Evolutionary conservation across 768 basidiomycete species (phyloP).

Genomic region (Kwoniella europaea): DNA sequence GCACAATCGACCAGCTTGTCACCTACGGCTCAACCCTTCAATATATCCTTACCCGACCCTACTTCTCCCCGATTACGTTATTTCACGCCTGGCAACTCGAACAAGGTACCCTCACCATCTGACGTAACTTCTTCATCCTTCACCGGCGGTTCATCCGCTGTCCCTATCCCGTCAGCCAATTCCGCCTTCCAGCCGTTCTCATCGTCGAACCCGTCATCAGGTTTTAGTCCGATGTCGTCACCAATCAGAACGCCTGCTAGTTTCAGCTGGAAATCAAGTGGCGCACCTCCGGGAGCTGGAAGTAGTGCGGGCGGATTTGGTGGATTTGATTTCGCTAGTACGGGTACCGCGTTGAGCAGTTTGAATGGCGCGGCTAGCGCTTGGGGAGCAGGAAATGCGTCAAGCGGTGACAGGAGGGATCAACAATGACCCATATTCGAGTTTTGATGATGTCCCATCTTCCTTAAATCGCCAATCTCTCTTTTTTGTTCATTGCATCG

Average conservation of each 20-base stretch:
- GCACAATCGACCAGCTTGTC: conserved; percentile 37
- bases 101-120: conserved; percentile 16
- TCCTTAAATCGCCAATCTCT: too few species aligned
- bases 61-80: conserved; percentile 39
- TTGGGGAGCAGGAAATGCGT: conserved; percentile 25
- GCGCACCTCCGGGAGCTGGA: conserved; percentile 8
- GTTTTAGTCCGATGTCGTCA: conserved; percentile 31
- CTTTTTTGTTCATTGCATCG: too few species aligned
- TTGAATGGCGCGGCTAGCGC: conserved; percentile 42
- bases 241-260: conserved; percentile 42
- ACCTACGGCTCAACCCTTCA: conserved; percentile 52
- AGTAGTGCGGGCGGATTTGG: conserved; percentile 15
- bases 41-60: conserved; percentile 26
- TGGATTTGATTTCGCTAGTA: conserved; percentile 25
- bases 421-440: neutral
- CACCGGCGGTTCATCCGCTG: neutral
- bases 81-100: conserved; percentile 4
- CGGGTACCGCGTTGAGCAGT: conserved; percentile 24
- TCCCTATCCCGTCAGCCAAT: conserved; percentile 5
- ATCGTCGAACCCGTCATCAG: conserved; percentile 19
- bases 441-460: too few species aligned
- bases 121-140: neutral
- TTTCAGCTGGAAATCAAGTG: conserved; percentile 39
- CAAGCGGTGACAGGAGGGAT: neutral
- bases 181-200: conserved; percentile 23